Evolutionary conservation across 495 filamentous ascomycete genomes (phyloP).

Genomic region (Trichoderma erinaceum): DNA sequence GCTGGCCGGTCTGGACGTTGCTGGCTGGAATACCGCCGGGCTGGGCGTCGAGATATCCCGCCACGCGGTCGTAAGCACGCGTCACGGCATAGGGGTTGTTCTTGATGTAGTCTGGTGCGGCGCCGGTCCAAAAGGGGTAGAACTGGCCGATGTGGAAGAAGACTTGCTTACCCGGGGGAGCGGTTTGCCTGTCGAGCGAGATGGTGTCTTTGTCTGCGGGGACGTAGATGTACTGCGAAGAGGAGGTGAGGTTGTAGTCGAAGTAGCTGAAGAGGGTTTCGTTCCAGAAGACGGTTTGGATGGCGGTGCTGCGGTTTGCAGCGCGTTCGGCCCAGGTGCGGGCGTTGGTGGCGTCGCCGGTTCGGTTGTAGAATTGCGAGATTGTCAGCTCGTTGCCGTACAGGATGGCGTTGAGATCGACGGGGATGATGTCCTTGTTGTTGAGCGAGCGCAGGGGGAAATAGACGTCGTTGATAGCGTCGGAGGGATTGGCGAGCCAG

Average conservation of each 20-base stretch:
- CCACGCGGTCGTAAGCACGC: constrained; percentile 33
- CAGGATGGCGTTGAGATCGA: constrained; percentile 48
- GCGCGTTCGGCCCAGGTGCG: constrained; percentile 29
- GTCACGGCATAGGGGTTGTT: constrained; percentile 42
- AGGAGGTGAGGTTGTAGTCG: constrained; percentile 45
- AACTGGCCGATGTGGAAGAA: constrained; percentile 39
- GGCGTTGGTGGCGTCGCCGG: constrained; percentile 30
- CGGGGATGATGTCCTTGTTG: constrained; percentile 31
- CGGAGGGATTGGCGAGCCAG: constrained; percentile 35
- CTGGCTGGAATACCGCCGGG: constrained; percentile 40
- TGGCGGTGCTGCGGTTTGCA: constrained; percentile 35
- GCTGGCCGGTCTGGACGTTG: constrained; percentile 41
- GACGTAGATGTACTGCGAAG: constrained; percentile 34
- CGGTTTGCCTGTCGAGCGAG: constrained; percentile 24
- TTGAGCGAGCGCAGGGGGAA: constrained; percentile 47
- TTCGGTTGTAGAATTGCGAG: constrained; percentile 28
- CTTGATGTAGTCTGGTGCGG: constrained; percentile 37
- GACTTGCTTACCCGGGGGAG: constrained; percentile 36
- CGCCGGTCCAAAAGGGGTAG: constrained; percentile 48
- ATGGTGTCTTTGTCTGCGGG: constrained; percentile 33
- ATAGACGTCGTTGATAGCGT: constrained; percentile 41
- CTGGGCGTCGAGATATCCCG: constrained; percentile 30
- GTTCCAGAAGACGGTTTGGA: constrained; percentile 46
- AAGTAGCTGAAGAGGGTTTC: constrained; percentile 41
- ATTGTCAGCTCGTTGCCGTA: constrained; percentile 44